These are phyloP conservation scores for Rosellinia necatrix DNA, from an alignment of 2,329 filamentous ascomycete genomes.

Conservation along the genomic window DNA sequence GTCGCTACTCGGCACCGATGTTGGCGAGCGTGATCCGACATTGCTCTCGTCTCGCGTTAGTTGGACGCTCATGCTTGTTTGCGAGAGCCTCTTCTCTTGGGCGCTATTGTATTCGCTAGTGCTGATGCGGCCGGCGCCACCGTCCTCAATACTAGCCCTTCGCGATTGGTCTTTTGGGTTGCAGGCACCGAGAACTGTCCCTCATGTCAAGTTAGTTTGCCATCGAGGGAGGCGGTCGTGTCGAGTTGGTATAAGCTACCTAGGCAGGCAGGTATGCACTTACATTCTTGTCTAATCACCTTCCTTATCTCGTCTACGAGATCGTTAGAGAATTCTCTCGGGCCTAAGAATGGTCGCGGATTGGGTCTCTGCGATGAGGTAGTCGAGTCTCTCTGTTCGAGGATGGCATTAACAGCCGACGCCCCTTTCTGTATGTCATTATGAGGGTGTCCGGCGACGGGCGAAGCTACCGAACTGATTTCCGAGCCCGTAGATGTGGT, in stretches of 20 bases:
- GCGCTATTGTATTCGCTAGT: background rate
- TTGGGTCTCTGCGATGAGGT: background rate
- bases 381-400: constrained; percentile 6
- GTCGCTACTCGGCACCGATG: constrained; percentile 1
- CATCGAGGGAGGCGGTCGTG: background rate
- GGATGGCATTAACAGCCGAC: background rate
- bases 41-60: constrained; percentile 11
- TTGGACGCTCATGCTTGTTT: background rate
- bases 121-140: background rate
- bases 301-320: constrained; percentile 29
- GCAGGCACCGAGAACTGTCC: constrained; percentile 21
- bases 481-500: background rate
- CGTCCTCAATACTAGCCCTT: constrained; percentile 7
- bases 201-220: constrained; percentile 15
- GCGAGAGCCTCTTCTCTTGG: constrained; percentile 9
- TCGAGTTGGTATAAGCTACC: background rate
- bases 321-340: constrained; percentile 16
- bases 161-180: constrained; percentile 2
- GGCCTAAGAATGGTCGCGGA: constrained; percentile 4
- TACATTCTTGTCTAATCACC: constrained; percentile 28
- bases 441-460: background rate
- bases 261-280: constrained; percentile 2
- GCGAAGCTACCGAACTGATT: constrained; percentile 5
- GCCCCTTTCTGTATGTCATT: background rate
- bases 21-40: constrained; percentile 12